Conservation (phyloP, 768 basidiomycete genomes). For the Hygrophoropsis aurantiaca region DNA sequence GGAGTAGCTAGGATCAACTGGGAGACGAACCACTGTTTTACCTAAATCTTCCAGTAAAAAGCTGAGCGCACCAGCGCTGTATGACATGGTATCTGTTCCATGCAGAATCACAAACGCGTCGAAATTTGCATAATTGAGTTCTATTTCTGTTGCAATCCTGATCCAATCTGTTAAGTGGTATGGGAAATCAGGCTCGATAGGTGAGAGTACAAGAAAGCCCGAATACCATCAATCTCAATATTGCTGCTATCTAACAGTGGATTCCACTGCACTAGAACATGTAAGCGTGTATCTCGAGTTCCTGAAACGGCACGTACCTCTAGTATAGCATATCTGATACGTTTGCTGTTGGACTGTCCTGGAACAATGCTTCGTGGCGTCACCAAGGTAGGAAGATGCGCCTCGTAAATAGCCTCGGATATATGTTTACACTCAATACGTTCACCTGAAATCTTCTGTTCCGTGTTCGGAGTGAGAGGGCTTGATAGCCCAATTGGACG, state of each 20-base stretch:
- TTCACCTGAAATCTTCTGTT: constrained; percentile 12
- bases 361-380: constrained; percentile 71
- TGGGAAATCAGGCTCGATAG: constrained; percentile 4
- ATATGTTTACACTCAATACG: constrained; percentile 44
- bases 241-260: constrained; percentile 88
- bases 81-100: constrained; percentile 91
- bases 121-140: constrained; percentile 82
- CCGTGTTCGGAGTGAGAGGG: constrained; percentile 32
- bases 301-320: constrained; percentile 52
- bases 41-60: constrained; percentile 92
- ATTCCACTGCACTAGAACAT: constrained; percentile 60
- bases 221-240: constrained; percentile 73
- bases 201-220: constrained; percentile 2
- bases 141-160: constrained; percentile 87
- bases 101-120: constrained; percentile 92
- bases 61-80: constrained; percentile 84
- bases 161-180: constrained; percentile 76
- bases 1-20: not conserved
- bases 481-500: constrained; percentile 57
- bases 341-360: constrained; percentile 59
- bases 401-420: constrained; percentile 68
- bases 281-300: not conserved
- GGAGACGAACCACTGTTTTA: constrained; percentile 72
- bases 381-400: constrained; percentile 70
- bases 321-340: constrained; percentile 82